Conservation (phyloP, 768 basidiomycete species). For the Clavulina sp. region DNA sequence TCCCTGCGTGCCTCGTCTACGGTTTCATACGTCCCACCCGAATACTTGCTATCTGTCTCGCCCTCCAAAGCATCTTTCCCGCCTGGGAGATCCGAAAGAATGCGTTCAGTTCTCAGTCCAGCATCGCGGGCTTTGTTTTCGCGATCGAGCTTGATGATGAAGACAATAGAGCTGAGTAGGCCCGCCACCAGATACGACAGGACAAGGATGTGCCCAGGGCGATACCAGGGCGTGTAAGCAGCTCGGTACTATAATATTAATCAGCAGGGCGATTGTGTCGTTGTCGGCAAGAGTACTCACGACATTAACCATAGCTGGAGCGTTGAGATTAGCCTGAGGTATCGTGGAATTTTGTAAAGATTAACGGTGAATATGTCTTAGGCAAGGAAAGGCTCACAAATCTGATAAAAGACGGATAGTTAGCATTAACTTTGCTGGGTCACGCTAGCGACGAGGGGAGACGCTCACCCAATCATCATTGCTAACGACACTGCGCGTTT, state of each 20-base stretch:
- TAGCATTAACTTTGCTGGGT: too few species aligned
- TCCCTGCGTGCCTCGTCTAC: conserved; percentile 48
- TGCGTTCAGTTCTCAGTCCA: conserved; percentile 52
- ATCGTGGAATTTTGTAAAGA: too few species aligned
- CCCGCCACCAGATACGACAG: conserved; percentile 56
- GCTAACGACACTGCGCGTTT: conserved; percentile 56
- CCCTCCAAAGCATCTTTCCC: conserved; percentile 25
- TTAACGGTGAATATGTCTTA: too few species aligned
- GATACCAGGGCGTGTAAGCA: conserved; percentile 50
- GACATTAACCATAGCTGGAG: too few species aligned
- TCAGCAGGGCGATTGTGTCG: too few species aligned
- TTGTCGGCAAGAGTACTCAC: too few species aligned
- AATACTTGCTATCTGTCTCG: conserved; percentile 24
- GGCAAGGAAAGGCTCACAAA: too few species aligned
- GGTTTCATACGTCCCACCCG: conserved; percentile 31
- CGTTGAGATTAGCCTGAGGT: too few species aligned
- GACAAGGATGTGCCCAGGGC: conserved; percentile 47
- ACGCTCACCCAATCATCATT: conserved; percentile 32
- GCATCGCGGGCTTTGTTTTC: conserved; percentile 50
- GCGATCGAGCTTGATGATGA: conserved; percentile 28
- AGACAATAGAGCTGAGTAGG: conserved; percentile 28
- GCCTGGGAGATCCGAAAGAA: too few species aligned
- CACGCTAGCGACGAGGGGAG: too few species aligned
- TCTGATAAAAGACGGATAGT: too few species aligned
- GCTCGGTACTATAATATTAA: conserved; percentile 41